phyloP scores from a whole-genome alignment of 768 basidiomycete species.

The Podaxis sp. region DNA sequence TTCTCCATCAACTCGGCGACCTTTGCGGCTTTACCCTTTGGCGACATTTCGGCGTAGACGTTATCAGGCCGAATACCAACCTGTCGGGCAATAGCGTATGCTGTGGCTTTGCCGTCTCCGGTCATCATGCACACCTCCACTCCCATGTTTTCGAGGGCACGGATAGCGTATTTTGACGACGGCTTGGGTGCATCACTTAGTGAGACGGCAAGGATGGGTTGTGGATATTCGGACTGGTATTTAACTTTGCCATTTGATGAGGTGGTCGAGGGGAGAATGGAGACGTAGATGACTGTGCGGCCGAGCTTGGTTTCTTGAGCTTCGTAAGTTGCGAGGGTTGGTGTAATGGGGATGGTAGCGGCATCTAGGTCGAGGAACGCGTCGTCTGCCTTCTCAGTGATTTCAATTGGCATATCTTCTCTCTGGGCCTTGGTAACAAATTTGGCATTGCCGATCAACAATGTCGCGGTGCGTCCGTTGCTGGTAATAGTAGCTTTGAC shows the following conservation, averaged over 20 bases:
- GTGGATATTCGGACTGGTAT: constrained; percentile 32
- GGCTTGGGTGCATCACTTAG: constrained; percentile 86
- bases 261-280: constrained; percentile 41
- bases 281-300: constrained; percentile 86
- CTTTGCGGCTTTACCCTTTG: constrained; percentile 90
- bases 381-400: constrained; percentile 48
- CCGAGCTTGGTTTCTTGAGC: constrained; percentile 67
- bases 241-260: constrained; percentile 14
- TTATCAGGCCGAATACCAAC: constrained; percentile 82
- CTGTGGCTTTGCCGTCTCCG: constrained; percentile 86
- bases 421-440: constrained; percentile 49
- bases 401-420: constrained; percentile 67
- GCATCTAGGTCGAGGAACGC: constrained; percentile 15
- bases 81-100: constrained; percentile 83
- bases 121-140: constrained; percentile 94
- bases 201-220: constrained; percentile 78
- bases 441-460: constrained; percentile 75
- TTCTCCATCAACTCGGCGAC: constrained; percentile 78
- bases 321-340: constrained; percentile 64
- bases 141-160: constrained; percentile 82
- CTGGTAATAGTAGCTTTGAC: constrained; percentile 69
- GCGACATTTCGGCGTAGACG: constrained; percentile 92
- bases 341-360: constrained; percentile 42
- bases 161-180: constrained; percentile 81
- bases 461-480: constrained; percentile 48